phyloP scores from a whole-genome alignment of 2,329 filamentous ascomycete genomes.

The Diaporthe sp. region DNA sequence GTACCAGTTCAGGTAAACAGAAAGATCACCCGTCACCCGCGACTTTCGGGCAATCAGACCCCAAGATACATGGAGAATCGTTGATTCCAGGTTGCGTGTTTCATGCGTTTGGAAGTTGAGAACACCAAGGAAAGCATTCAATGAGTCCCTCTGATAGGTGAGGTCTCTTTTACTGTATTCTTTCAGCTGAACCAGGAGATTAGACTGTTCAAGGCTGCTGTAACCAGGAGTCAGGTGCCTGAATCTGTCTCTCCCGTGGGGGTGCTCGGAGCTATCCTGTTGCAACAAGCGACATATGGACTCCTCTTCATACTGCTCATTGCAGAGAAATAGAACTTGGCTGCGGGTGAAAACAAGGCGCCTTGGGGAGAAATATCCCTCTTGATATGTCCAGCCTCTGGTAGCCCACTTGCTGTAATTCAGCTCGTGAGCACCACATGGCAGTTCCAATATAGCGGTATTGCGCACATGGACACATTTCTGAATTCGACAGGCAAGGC shows the following conservation, averaged over 20 bases:
- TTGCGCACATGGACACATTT: neutral
- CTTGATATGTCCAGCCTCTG: neutral
- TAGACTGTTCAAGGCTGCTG: no score
- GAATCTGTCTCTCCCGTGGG: fast-evolving
- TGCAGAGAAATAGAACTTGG: neutral
- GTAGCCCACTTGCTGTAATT: neutral
- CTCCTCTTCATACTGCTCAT: neutral
- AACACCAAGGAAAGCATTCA: neutral
- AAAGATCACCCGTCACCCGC: fast-evolving
- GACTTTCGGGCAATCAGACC: neutral
- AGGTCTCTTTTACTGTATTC: neutral
- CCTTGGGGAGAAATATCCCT: neutral
- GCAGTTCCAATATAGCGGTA: neutral
- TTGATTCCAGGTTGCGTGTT: neutral
- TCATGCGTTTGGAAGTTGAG: neutral
- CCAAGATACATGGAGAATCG: neutral
- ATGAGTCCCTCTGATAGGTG: neutral
- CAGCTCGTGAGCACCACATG: neutral
- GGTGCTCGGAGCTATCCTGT: neutral
- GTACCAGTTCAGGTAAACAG: neutral
- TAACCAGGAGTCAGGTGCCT: no score
- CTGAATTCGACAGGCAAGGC: neutral
- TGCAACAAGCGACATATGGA: neutral
- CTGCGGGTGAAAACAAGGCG: neutral
- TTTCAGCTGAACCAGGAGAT: neutral